Base-by-base conservation (phyloP, 805 yeast genomes). In the Metschnikowia continentalis region DNA sequence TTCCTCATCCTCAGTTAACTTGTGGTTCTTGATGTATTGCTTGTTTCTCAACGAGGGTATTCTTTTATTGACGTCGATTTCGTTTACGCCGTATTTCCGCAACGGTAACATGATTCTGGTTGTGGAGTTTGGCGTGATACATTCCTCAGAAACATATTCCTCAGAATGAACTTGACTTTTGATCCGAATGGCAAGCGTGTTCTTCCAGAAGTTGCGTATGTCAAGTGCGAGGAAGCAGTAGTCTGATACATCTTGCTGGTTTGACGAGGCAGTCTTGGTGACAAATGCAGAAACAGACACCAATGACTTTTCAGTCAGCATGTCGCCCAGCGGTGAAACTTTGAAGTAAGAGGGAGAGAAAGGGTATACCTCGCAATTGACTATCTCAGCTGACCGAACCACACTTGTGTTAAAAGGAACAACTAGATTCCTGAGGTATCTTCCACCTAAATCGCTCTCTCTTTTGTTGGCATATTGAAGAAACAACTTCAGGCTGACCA, bases 171-270 rank as follows among this genome's bases (percentile, higher is more conserved):
- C 66, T 15, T 66, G 66, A 52, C 70, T 73, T 1, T 57, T 55
- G 10, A 79, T 52, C 2, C 66, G 54, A 39, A 63, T 64, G 4
- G 48, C 36, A 33, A 75, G 57, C 30, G 78, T 77, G 45, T 83
- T 84, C 6, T 79, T 75, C 94, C 96, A 91, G 2, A 87, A 76
- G 64, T 94, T 92, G 56, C 90, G 78, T 51, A 94, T 67, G 63
- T 94, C 98, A 13, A 92, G 61, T 0, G 89, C 75, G 48, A 87
- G 69, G 43, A 86, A 67, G 54, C 86, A 83, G 64, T 77, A 88
- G 45, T 81, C 82, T 2, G 79, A 69, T 46, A 76, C 64, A 6
- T 67, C 68, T 19, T 70, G 64, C 6, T 47, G 19, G 5, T 49
- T 39, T 1, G 60, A 42, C 1, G 50, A 50, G 11, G 66, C 67